These are phyloP conservation scores for Gonium pectorale DNA, from an alignment of 139 green algal genomes.

Conservation along the genomic window DNA sequence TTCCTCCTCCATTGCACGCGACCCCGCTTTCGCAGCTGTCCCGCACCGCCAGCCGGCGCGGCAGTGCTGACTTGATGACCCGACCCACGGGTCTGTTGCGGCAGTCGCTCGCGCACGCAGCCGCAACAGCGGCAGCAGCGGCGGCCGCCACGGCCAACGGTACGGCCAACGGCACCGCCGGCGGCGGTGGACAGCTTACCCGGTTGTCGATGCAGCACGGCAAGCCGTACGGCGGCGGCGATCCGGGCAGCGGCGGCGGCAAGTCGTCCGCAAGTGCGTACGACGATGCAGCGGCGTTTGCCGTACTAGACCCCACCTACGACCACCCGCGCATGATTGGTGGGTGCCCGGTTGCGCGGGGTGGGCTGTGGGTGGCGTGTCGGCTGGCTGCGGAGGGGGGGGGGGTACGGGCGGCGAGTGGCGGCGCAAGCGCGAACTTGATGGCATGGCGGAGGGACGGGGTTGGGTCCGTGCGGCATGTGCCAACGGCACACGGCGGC, in stretches of 20 bases:
- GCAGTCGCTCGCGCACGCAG: neutral
- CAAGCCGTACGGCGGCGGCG: neutral
- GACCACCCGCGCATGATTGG: slow-evolving; percentile 27
- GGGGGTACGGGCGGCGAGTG: no score
- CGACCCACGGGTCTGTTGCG: slow-evolving; percentile 11
- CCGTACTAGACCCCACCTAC: neutral
- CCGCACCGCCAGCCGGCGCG: neutral
- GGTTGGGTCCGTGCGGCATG: no score
- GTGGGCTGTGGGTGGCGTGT: no score
- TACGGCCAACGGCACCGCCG: neutral
- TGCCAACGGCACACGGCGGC: no score
- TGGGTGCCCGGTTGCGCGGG: no score
- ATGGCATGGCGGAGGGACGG: no score
- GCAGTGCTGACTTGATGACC: neutral
- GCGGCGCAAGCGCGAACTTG: no score
- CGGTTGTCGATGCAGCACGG: slow-evolving; percentile 1
- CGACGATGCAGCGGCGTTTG: neutral
- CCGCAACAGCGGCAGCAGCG: neutral
- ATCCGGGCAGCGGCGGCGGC: neutral
- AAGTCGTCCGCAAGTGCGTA: neutral
- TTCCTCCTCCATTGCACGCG: no score
- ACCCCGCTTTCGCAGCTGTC: no score
- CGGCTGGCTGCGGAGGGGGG: no score
- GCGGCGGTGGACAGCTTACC: neutral
- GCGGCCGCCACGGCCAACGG: neutral